Base-by-base conservation (phyloP, 73 alveolate genomes). In the Vitrella brassicaformis region DNA sequence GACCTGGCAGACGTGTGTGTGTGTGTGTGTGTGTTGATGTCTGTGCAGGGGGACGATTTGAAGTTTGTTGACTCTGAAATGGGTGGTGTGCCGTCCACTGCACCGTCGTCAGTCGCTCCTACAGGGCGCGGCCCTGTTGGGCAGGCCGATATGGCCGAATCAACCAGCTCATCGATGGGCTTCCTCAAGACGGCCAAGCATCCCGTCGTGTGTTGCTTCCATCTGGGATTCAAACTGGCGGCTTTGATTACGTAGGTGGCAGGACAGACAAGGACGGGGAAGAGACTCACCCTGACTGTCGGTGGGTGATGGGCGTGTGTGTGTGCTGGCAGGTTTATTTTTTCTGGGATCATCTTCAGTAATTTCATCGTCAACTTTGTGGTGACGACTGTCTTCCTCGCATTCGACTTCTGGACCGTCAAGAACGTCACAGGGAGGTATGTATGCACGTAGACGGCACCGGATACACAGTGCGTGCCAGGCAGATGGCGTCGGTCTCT, bases 341-440 rank as follows among this genome's bases (percentile, higher is more conserved):
- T 76, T 27, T 74, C 74, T 72, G 28, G 75, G 70, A 47, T 47
- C 68, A 9, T 66, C 47, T 82, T 82, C 73, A 29, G 71, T 25
- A 75, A 76, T 31, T 84, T 73, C 22, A 76, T 82, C 31, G 18
- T 79, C 19, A 88, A 76, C 22, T 84, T 84, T 73, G 67, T 84
- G 45, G 14, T 30, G 31, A 69, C 80, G 47, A 71, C 73, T 31
- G 45, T 79, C 4, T 72, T 77, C 27, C 78, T 80, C 30, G 82
- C 87, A 28, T 27, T 47, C 0, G 96, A 90, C 81, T 90, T 90
- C 68, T 90, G 93, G 92, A 84, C 86, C 14, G 86, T 84, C 25
- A 90, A 90, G 87, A 90, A 90, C 73, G 65, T 90, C 45, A 79
- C 92, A 75, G 96, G 96, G 10, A 65, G 96, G n/a, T n/a, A n/a